Conservation (phyloP, 352 stramenopile genomes). For the Globisporangium yorkense region DNA sequence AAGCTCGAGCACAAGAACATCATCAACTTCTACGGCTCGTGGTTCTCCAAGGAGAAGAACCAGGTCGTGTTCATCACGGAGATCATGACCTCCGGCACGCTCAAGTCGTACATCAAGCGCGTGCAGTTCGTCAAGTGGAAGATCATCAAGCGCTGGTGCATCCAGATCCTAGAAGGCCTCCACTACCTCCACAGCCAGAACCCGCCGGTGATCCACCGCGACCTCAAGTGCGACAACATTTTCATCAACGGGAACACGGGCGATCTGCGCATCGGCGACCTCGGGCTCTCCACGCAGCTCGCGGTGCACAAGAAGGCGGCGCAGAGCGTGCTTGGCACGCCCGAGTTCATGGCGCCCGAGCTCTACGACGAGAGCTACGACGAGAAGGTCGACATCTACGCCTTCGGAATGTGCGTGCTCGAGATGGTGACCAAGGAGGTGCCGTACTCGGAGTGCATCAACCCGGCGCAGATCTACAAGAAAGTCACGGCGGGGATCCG, state of each 20-base stretch:
- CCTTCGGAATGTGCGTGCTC: conserved; percentile 99
- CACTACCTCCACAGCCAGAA: conserved; percentile 90
- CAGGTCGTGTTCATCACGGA: conserved; percentile 99
- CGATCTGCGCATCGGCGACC: conserved; percentile 96
- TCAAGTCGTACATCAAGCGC: conserved; percentile 97
- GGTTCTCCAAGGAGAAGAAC: conserved; percentile 97
- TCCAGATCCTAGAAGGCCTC: conserved; percentile 96
- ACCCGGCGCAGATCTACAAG: conserved; percentile 89
- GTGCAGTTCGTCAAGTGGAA: conserved; percentile 98
- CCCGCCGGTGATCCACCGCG: conserved; percentile 90
- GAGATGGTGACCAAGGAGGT: conserved; percentile 99
- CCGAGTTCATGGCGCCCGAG: conserved; percentile 99
- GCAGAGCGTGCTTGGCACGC: conserved; percentile 95
- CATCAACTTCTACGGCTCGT: conserved; percentile 98
- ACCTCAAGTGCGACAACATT: conserved; percentile 95
- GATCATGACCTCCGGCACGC: conserved; percentile 95
- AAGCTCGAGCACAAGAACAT: conserved; percentile 98
- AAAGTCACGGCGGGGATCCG: conserved; percentile 86
- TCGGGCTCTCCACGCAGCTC: conserved; percentile 88
- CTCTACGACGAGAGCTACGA: conserved; percentile 98
- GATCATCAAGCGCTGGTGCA: conserved; percentile 96
- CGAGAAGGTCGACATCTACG: conserved; percentile 97
- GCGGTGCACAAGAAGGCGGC: conserved; percentile 71
- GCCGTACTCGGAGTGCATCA: conserved; percentile 96
- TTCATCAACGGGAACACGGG: conserved; percentile 99